Evolutionary conservation across 495 filamentous ascomycete species (phyloP), one percentile per base, ranked within the genome.

Genomic region (Pseudoneurospora amorphoporcata): DNA sequence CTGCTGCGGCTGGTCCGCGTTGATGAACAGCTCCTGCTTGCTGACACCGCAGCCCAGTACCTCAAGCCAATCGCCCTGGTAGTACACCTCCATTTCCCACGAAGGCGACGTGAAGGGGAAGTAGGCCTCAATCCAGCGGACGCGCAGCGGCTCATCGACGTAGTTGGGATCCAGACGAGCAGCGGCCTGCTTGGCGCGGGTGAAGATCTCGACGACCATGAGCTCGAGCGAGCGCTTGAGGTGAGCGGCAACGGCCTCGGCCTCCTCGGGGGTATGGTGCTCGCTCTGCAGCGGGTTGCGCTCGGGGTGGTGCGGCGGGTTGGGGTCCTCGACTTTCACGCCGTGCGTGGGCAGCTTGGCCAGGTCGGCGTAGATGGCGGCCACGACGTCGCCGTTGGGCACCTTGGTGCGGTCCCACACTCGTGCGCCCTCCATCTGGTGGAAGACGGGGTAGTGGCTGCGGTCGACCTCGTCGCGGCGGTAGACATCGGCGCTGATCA

Each of bases 391-490:
- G 23, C 85, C 87, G 68, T 83, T 82, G 8, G 87, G 83, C 8
- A 88, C 83, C 72, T 84, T 84, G 29, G 70, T 79, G 12, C 94
- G 88, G 81, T 96, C 92, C 95, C 95, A 99, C 72, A 94, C 90
- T 74, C 90, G 86, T 8, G 95, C 94, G 16, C 94, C 96, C 79
- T 99, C 95, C 94, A 98, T 98, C 83, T 99, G 95, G 82, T 99
- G 96, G 82, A 99, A 99, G 72, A 97, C 87, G 4, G 95, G 95
- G 84, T 97, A 98, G 81, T 99, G 95, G 75, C 88, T 92, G 70
- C 92, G 90, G 80, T 99, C 95, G 77, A 99, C 90, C 38, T 94
- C 94, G 87, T 99, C 95, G 72, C 95, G 88, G 29, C 95, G 89
- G 82, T 98, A 99, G 14, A 99, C 95, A 80, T 99, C 95, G n/a